phyloP scores from a whole-genome alignment of 176 grass and related monocot genomes.

The Aegilops longissima region DNA sequence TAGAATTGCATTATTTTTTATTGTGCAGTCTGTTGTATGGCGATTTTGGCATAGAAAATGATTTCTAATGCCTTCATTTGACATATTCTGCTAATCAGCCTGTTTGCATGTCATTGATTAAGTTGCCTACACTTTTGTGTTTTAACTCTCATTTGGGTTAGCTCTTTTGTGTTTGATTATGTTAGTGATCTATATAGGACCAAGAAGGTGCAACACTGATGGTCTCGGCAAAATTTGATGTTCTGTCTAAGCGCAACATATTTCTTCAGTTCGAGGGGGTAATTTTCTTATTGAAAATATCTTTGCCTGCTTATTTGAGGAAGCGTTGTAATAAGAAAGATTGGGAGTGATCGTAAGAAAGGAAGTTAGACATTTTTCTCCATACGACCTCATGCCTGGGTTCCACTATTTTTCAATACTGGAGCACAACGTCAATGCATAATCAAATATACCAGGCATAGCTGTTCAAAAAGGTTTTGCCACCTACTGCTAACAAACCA shows the following conservation, averaged over 20 bases:
- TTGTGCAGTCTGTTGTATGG: background rate
- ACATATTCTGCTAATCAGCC: background rate
- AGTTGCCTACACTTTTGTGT: background rate
- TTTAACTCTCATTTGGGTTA: slow-evolving; percentile 15
- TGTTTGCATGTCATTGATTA: slow-evolving; percentile 4
- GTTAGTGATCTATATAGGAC: slow-evolving; percentile 65
- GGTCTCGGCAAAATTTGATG: slow-evolving; percentile 87
- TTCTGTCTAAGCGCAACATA: slow-evolving; percentile 85
- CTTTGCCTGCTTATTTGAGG: slow-evolving; percentile 2
- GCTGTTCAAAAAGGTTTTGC: background rate
- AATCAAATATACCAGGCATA: background rate
- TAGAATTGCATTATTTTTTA: background rate
- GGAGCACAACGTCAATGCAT: background rate
- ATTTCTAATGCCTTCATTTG: background rate
- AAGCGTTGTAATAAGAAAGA: background rate
- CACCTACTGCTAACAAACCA: background rate
- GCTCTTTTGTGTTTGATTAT: slow-evolving; percentile 41
- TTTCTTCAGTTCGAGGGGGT: slow-evolving; percentile 99
- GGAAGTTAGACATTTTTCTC: background rate
- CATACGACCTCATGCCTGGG: background rate
- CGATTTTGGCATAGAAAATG: background rate
- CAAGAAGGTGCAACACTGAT: slow-evolving; percentile 91
- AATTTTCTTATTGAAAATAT: slow-evolving; percentile 21
- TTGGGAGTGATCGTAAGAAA: background rate
- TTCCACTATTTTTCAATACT: background rate